Evolutionary conservation across 2,329 filamentous ascomycete species (phyloP).

Genomic region (Tolypocladium ovalisporum): DNA sequence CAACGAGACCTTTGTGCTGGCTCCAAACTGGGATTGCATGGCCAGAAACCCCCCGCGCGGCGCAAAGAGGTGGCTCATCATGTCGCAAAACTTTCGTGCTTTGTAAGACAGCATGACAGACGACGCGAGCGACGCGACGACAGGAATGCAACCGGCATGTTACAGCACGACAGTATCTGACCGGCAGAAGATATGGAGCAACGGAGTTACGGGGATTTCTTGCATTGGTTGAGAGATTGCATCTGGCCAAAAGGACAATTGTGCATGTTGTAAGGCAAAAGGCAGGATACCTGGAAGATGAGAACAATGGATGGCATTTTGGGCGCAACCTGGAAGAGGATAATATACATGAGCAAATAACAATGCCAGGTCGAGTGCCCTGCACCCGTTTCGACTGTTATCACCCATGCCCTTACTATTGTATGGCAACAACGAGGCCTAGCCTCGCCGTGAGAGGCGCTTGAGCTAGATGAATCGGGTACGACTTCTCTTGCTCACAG

Average conservation of each 20-base stretch:
- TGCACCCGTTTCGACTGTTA: neutral
- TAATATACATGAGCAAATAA: too few species aligned
- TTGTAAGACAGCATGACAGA: slow-evolving; percentile 20
- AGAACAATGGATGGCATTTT: neutral
- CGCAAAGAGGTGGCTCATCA: slow-evolving; percentile 51
- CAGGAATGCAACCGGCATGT: neutral
- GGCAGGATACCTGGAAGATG: neutral
- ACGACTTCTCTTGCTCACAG: neutral
- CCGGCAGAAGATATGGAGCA: neutral
- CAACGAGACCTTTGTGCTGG: slow-evolving; percentile 69
- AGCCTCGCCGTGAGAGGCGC: neutral
- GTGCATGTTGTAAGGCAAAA: neutral
- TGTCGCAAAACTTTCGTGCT: slow-evolving; percentile 61
- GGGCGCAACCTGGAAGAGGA: neutral
- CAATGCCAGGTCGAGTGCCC: too few species aligned
- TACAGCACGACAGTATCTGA: neutral
- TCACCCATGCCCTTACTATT: neutral
- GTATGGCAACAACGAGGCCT: neutral
- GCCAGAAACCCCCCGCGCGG: slow-evolving; percentile 41
- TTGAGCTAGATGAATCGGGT: neutral
- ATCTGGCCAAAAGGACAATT: neutral
- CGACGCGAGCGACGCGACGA: neutral
- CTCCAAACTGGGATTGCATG: slow-evolving; percentile 59
- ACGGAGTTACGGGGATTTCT: neutral
- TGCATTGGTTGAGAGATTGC: neutral